phyloP scores from a whole-genome alignment of 2,329 filamentous ascomycete species.

The Ceratocystis cubensis region DNA sequence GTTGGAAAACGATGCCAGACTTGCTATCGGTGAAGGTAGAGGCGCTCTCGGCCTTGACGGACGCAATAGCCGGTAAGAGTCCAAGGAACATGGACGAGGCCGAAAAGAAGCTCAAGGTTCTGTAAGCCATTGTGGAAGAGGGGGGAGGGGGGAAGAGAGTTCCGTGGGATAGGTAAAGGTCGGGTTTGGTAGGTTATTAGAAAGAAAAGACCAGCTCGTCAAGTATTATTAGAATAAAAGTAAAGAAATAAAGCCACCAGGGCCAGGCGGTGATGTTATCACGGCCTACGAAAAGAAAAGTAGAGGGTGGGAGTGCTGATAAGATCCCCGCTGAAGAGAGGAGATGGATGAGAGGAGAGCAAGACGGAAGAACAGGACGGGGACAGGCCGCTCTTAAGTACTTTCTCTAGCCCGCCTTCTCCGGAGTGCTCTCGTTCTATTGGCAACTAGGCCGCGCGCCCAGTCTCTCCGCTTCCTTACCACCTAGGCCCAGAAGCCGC shows the following conservation, averaged over 20 bases:
- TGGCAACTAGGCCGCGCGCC: not conserved
- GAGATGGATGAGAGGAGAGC: slow-evolving; percentile 9
- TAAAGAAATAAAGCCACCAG: slow-evolving; percentile 20
- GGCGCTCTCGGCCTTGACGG: not conserved
- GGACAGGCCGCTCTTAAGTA: slow-evolving; percentile 14
- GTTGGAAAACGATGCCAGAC: slow-evolving; percentile 24
- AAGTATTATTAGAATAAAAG: slow-evolving; percentile 5
- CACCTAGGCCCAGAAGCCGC: not conserved
- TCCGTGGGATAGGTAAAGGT: not conserved
- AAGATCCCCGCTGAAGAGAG: slow-evolving; percentile 12
- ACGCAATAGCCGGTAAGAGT: slow-evolving; percentile 5
- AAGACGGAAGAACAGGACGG: slow-evolving; percentile 5
- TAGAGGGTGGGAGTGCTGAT: not conserved
- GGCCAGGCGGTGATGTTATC: slow-evolving; percentile 14
- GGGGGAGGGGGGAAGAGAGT: not conserved
- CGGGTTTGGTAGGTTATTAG: not conserved
- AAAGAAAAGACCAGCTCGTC: not conserved
- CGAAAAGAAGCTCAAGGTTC: slow-evolving; percentile 8
- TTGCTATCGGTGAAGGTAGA: slow-evolving; percentile 19
- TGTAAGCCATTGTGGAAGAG: slow-evolving; percentile 16
- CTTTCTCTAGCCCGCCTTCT: not conserved
- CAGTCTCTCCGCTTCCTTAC: not conserved
- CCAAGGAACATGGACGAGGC: slow-evolving; percentile 19
- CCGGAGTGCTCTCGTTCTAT: not conserved
- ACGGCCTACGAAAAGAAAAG: slow-evolving; percentile 17